These are phyloP conservation scores for Metarhizium brunneum DNA, from an alignment of 2,329 filamentous ascomycete genomes.

Conservation along the genomic window DNA sequence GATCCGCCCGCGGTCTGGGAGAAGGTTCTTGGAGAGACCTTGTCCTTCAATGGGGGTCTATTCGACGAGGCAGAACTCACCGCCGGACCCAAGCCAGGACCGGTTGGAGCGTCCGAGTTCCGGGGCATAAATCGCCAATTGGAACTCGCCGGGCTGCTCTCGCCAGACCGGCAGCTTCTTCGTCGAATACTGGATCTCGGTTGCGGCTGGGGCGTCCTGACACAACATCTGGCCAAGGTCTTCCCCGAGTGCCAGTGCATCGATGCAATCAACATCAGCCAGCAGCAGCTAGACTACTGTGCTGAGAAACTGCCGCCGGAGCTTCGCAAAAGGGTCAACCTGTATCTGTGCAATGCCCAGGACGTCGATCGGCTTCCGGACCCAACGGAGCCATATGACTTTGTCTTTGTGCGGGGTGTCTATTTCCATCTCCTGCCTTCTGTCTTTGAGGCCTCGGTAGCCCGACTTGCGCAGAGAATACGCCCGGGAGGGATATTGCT, in stretches of 20 bases:
- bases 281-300: slow-evolving; percentile 2
- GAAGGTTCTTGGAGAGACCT: slow-evolving; percentile 1
- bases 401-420: slow-evolving; percentile 1
- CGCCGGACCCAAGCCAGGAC: slow-evolving; percentile 1
- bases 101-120: slow-evolving; percentile 1
- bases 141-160: slow-evolving; percentile 2
- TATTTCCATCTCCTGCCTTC: background rate
- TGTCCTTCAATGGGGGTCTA: background rate
- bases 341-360: slow-evolving; percentile 1
- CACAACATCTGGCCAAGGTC: background rate
- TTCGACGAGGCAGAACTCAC: background rate
- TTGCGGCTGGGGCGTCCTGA: slow-evolving; percentile 5
- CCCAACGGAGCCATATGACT: background rate
- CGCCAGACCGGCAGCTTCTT: background rate
- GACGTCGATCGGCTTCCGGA: slow-evolving; percentile 2
- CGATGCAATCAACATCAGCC: slow-evolving; percentile 6
- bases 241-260: slow-evolving; percentile 5
- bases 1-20: slow-evolving; percentile 4
- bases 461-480: slow-evolving; percentile 1
- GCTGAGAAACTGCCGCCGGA: background rate
- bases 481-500: background rate
- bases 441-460: slow-evolving; percentile 5
- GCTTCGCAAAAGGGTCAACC: background rate
- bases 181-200: slow-evolving; percentile 3
- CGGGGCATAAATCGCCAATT: slow-evolving; percentile 2